Conservation (phyloP, 768 basidiomycete species). For the Ephemerocybe angulata region DNA sequence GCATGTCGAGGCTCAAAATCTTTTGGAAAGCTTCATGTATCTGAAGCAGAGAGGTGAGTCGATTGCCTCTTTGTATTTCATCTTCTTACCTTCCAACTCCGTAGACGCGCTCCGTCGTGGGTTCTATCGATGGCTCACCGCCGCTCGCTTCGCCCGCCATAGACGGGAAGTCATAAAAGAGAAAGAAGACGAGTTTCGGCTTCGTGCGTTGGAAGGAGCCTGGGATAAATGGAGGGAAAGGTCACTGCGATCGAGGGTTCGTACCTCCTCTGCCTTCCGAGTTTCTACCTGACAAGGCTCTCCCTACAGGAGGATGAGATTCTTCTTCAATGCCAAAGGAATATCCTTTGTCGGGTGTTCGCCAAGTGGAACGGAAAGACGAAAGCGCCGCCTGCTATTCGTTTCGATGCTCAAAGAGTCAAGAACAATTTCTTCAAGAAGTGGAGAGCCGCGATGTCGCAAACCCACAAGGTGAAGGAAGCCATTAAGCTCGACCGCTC, state of each 20-base stretch:
- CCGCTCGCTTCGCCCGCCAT: slow-evolving; percentile 57
- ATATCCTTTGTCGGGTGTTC: slow-evolving; percentile 64
- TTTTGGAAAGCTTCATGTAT: slow-evolving; percentile 78
- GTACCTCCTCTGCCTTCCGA: slow-evolving; percentile 16
- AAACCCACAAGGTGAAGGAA: slow-evolving; percentile 57
- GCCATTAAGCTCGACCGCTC: slow-evolving; percentile 61
- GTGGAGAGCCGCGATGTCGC: slow-evolving; percentile 72
- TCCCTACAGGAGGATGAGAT: slow-evolving; percentile 54
- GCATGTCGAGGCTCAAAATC: slow-evolving; percentile 54
- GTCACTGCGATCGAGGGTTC: slow-evolving; percentile 61
- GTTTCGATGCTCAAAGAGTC: slow-evolving; percentile 59
- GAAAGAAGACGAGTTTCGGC: slow-evolving; percentile 60
- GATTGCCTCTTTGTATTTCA: not conserved
- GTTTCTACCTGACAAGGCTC: not conserved
- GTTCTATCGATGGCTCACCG: slow-evolving; percentile 68
- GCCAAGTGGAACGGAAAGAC: slow-evolving; percentile 74
- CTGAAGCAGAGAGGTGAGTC: slow-evolving; percentile 72
- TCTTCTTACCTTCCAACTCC: slow-evolving; percentile 4
- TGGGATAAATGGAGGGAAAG: slow-evolving; percentile 83
- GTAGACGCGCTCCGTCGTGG: slow-evolving; percentile 63
- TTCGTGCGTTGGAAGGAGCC: slow-evolving; percentile 44
- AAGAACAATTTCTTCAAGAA: slow-evolving; percentile 60
- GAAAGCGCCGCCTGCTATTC: slow-evolving; percentile 74
- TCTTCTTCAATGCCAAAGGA: slow-evolving; percentile 53
- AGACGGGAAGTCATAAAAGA: slow-evolving; percentile 55